Percentiles rank a stretch among this genome's conserved stretches.
These are phyloP conservation scores for Acorus calamus DNA, from an alignment of 106 monocot species.

Conservation along the genomic window DNA sequence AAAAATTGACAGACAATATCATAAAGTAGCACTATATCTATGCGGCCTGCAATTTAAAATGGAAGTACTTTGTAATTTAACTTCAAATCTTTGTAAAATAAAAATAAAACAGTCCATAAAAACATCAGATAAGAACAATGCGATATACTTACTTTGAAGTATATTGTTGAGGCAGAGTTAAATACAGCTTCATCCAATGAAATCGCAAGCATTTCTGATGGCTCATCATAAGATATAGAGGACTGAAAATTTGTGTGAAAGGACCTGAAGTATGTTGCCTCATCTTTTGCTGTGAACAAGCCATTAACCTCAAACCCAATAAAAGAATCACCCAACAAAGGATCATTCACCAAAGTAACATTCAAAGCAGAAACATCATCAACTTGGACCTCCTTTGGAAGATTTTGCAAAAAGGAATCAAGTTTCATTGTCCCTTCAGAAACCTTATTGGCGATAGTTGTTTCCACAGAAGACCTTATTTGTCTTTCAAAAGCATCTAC, in stretches of 20 bases:
- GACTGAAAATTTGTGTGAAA: conserved; percentile 10
- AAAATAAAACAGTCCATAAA: background rate
- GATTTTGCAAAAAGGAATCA: conserved; percentile 48
- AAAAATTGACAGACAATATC: too few relatives aligned
- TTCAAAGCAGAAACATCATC: conserved; percentile 56
- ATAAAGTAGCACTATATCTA: too few relatives aligned
- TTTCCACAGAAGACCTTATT: conserved; percentile 66
- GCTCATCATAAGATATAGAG: conserved; percentile 29
- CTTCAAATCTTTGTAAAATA: background rate
- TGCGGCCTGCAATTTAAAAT: too few relatives aligned
- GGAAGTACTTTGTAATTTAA: background rate
- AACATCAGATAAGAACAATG: background rate
- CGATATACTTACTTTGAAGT: conserved; percentile 54
- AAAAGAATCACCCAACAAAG: conserved; percentile 49
- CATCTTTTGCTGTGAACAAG: conserved; percentile 38
- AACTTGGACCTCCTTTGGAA: conserved; percentile 69
- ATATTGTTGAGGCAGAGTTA: conserved; percentile 49
- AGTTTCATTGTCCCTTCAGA: conserved; percentile 50
- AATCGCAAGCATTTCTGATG: conserved; percentile 64
- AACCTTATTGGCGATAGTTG: conserved; percentile 59
- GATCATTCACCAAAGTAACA: conserved; percentile 65
- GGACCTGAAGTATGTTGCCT: conserved; percentile 3
- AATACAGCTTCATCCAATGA: conserved; percentile 67
- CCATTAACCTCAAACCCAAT: conserved; percentile 79
- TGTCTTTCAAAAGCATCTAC: conserved; percentile 72